These are phyloP conservation scores for Aspergillus japonicus DNA, from an alignment of 2,329 filamentous ascomycete genomes.

Conservation along the genomic window DNA sequence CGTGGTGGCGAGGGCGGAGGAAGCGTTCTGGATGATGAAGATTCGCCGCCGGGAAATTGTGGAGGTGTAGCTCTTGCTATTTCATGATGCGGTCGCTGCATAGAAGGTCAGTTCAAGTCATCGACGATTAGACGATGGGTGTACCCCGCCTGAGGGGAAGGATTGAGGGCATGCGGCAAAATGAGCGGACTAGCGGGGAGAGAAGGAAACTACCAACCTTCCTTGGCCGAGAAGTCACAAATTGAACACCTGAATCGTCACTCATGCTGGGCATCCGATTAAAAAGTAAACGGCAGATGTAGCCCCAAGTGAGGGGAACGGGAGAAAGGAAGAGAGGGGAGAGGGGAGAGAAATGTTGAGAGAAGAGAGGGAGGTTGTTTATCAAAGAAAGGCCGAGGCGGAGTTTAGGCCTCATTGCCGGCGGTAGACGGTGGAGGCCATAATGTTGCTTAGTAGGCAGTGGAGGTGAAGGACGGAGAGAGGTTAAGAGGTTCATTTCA, in stretches of 20 bases:
- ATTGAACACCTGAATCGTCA: conserved; percentile 36
- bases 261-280: conserved; percentile 30
- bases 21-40: conserved; percentile 21
- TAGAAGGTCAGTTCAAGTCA: conserved; percentile 18
- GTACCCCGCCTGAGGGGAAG: conserved; percentile 24
- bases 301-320: neutral
- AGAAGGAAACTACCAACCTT: conserved; percentile 33
- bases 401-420: conserved; percentile 3
- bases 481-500: too few relatives aligned
- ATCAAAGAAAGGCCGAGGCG: conserved; percentile 6
- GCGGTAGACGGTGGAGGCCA: conserved; percentile 7
- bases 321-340: neutral
- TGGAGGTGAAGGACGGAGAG: neutral
- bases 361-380: conserved; percentile 4
- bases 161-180: neutral
- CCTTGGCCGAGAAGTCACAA: conserved; percentile 37
- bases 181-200: conserved; percentile 9
- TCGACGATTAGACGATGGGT: conserved; percentile 1
- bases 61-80: conserved; percentile 35
- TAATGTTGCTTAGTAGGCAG: conserved; percentile 6
- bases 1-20: conserved; percentile 31
- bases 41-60: conserved; percentile 28
- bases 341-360: neutral
- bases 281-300: neutral
- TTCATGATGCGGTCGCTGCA: conserved; percentile 36